Evolutionary conservation across 2,329 filamentous ascomycete genomes (phyloP), one percentile per base, ranked within the genome.

Genomic region (Colletotrichum nymphaeae): DNA sequence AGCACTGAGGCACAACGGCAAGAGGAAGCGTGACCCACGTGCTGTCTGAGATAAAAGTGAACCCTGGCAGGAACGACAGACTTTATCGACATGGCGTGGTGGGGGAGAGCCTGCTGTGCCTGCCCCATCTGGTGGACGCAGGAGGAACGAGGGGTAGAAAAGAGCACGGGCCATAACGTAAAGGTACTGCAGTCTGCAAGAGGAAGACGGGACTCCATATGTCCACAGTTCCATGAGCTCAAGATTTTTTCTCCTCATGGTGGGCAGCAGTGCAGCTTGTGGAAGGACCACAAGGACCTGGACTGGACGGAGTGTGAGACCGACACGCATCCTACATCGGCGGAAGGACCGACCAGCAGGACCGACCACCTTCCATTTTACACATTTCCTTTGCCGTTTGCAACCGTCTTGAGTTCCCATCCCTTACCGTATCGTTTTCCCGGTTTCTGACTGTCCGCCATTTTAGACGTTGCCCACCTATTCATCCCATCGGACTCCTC

Each of bases 131-230:
- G 57, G 57, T 30, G n/a, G 14, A 26, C 56, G 55, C 55, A 69
- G 35, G n/a, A 69, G 59, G 8, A 69, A 46, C 59, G 67, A 69
- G 67, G 67, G 35, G 62, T 63, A 57, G n/a, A 42, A n/a, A 55
- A 30, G 30, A 32, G 62, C 62, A 70, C 55, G 63, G 55, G 55
- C 62, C 62, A 66, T 16, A 11, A 24, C 24, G 67, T 35, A 35
- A 35, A 35, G 32, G 32, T 35, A 24, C 63, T 26, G 37, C 32
- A 35, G 32, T 12, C 32, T 35, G 4, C 3, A 11, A 35, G 32
- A 12, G 32, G 32, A 35, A 35, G 32, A 35, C 32, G 11, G 32
- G 4, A 35, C 46, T 52, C 37, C 37, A 42, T 16, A 6, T 5
- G 37, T 42, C 37, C 14, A 42, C 37, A 42, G 14, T 42, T 7